Evolutionary conservation across 805 yeast genomes (phyloP), one percentile per base, ranked within the genome.

Genomic region (Saturnispora kantuleensis): DNA sequence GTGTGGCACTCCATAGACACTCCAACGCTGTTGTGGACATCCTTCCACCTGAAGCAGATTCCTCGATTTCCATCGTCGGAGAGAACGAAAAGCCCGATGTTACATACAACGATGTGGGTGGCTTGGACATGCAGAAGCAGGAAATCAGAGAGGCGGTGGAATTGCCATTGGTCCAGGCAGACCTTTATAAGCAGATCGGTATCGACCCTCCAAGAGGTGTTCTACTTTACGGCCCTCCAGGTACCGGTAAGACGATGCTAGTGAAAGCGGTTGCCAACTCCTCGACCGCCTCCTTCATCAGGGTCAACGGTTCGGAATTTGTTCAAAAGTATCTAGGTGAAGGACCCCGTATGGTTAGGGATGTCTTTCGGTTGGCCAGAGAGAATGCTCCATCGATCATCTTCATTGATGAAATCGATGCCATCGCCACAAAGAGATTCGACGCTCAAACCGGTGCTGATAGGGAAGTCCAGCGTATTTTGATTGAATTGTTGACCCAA

Each of bases 371-470:
- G 60, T 75, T 93, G 51, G 99, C 99, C 7, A 77, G 97, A 60
- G 99, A 93, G 63, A 93, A 93, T 67, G 80, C 97, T 0, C 99
- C 99, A 6, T 79, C 96, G 9, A 93, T 93, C 59, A 93, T 93
- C 50, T 93, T 93, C 67, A 93, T 93, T 55, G 99, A 93, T 70
- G 99, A 93, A 70, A 89, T 93, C 57, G 98, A 93, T 68, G 96
- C 99, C 31, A 93, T 93, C 64, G 99, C 98, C 45, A 93, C 98
- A 35, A 93, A 93, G 67, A 85, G 99, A 68, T 93, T 93, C 58
- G 98, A 93, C 67, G 99, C 98, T 18, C 98, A 93, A 71, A 93
- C 99, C 3, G 98, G 98, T 63, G 97, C 98, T 31, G 99, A 93
- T 68, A 81, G 98, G 67, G 99, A 93, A 69, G 98, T 93, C 45